phyloP scores from a whole-genome alignment of 495 filamentous ascomycete genomes.

The Sphaerosporella brunnea region DNA sequence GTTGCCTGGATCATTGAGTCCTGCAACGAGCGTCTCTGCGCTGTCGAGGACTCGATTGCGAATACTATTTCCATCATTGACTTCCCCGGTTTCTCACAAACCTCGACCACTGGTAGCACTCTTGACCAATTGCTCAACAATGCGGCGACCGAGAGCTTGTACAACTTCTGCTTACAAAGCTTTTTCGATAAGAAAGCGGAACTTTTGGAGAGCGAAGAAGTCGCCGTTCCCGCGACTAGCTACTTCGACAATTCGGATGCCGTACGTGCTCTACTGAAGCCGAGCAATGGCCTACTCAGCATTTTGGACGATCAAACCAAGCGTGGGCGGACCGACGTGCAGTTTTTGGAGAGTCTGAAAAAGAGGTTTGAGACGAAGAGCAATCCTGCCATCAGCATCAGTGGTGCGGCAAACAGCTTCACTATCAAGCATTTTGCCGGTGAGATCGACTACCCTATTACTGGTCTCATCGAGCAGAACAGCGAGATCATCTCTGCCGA shows the following conservation, averaged over 20 bases:
- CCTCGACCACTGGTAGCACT: constrained; percentile 59
- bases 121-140: constrained; percentile 92
- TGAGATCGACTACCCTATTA: constrained; percentile 84
- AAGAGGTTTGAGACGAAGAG: constrained; percentile 92
- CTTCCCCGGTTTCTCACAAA: constrained; percentile 85
- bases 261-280: constrained; percentile 73
- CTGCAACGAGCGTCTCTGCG: constrained; percentile 79
- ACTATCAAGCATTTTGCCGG: constrained; percentile 89
- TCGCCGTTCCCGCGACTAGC: constrained; percentile 70
- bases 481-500: constrained; percentile 91
- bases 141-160: constrained; percentile 74
- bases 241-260: constrained; percentile 97
- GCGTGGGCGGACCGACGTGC: constrained; percentile 69
- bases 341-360: constrained; percentile 72
- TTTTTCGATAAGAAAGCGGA: constrained; percentile 92
- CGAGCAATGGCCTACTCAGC: constrained; percentile 76
- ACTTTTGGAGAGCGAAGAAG: constrained; percentile 79
- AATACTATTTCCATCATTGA: constrained; percentile 93
- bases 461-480: constrained; percentile 78
- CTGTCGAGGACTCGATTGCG: constrained; percentile 66
- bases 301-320: constrained; percentile 91
- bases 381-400: constrained; percentile 58
- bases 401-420: constrained; percentile 49
- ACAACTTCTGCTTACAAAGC: constrained; percentile 81
- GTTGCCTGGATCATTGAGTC: constrained; percentile 84